Base-by-base conservation (phyloP, 192 early-diverging fungal genomes). In the Podila horticola region DNA sequence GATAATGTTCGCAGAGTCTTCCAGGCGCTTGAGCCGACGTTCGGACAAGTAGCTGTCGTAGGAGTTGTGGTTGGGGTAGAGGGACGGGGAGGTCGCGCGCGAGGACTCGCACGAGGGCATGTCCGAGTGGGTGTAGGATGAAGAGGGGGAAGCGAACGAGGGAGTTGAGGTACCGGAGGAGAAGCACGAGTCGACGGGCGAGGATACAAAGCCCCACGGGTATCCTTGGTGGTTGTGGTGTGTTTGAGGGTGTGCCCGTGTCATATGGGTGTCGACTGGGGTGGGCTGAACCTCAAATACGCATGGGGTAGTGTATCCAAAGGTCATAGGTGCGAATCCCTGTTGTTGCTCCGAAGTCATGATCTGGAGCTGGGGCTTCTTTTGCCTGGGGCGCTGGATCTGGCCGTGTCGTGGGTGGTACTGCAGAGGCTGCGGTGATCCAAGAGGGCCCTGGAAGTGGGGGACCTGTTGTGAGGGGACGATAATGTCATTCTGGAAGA, bases 131-230 rank as follows among this genome's bases (percentile, higher is more conserved):
- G 76, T 45, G 52, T 81, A 81, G 15, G 77, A 65, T 1, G 77
- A 69, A 3, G 66, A 73, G 5, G 77, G 77, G 12, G 77, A 81
- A 19, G 71, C 77, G 62, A 81, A 81, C 2, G 62, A 19, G 0
- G 77, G 71, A 0, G 77, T 69, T 4, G 77, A 69, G 30, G 70
- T 64, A 22, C 55, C 67, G 9, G 77, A 81, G 9, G 77, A 81
- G 67, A 73, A 73, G 17, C 69, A 62, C 0, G 77, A 81, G 22
- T 81, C 77, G 62, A 81, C 59, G 13, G 77, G 77, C 0, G 77
- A 81, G 4, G 77, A 69, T 5, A 73, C 62, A 20, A 65, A 33
- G n/a, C 76, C 76, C 70, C 76, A 79, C 5, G 76, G 30, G 48
- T 66, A 76, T n/a, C 33, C 26, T 11, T 38, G 57, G 22, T 69